Evolutionary conservation across 1,284 basidiomycete genomes (phyloP).

Genomic region (Malassezia globosa): DNA sequence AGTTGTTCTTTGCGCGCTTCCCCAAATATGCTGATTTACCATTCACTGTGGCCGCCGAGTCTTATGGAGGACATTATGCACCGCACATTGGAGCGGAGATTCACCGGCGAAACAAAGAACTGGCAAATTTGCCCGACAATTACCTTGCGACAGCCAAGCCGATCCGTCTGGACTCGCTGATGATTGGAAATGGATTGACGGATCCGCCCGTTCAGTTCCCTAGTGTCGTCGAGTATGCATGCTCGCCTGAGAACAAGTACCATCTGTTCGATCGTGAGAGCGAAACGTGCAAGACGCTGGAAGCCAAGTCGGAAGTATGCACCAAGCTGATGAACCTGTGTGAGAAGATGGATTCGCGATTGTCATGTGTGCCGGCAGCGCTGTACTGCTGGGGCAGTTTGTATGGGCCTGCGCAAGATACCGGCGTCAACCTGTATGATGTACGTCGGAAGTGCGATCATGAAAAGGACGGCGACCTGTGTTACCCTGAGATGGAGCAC

Average conservation of each 20-base stretch:
- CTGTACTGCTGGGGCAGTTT: conserved; percentile 50
- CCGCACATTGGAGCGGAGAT: conserved; percentile 41
- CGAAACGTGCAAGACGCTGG: conserved; percentile 57
- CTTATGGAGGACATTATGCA: conserved; percentile 56
- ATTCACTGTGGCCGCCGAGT: conserved; percentile 51
- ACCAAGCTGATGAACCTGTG: conserved; percentile 52
- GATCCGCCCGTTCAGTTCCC: conserved; percentile 47
- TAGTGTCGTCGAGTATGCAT: conserved; percentile 65
- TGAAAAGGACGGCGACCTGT: conserved; percentile 55
- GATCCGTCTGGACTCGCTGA: conserved; percentile 40
- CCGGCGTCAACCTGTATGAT: conserved; percentile 59
- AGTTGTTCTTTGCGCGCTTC: conserved; percentile 62
- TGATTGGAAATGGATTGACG: conserved; percentile 45
- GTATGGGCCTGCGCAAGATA: conserved; percentile 52
- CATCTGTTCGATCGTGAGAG: conserved; percentile 62
- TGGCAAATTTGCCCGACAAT: conserved; percentile 20
- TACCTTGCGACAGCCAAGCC: conserved; percentile 22
- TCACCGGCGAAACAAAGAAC: conserved; percentile 40
- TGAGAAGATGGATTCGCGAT: conserved; percentile 38
- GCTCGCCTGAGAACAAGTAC: conserved; percentile 51
- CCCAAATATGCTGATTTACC: conserved; percentile 36
- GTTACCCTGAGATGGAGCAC: conserved; percentile 56
- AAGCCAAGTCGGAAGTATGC: conserved; percentile 61
- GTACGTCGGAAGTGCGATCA: conserved; percentile 65
- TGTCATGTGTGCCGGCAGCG: conserved; percentile 54